Base-by-base conservation (phyloP, 2,329 filamentous ascomycete species). In the Aspergillus luchuensis region DNA sequence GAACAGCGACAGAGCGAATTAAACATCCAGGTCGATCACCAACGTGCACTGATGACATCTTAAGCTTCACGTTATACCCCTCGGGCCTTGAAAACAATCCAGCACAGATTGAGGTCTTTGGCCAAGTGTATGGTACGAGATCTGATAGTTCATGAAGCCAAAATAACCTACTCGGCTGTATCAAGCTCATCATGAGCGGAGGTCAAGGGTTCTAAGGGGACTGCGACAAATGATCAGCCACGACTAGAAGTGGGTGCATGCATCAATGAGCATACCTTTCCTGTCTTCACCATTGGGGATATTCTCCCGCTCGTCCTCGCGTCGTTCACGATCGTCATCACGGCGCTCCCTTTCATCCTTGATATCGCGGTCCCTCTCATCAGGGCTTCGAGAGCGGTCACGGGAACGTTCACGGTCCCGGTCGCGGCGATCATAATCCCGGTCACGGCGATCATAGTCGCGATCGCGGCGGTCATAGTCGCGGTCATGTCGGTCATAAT, bases 101-200 rank as follows among this genome's bases (percentile, higher is more conserved):
- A 17, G 25, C 47, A 30, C 23, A 56, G 19, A 56, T 36, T 39
- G 23, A 55, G n/a, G 25, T 33, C 17, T 23, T 39, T 39, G 30
- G 19, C 50, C 8, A 33, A 5, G 21, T 30, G 17, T 13, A 38
- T 41, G 28, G 19, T 56, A 51, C 23, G 36, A 23, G 41, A 43
- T 45, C 25, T 52, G 45, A 55, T 58, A 41, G 55, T 56, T 61
- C 60, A 59, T 59, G 45, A 49, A 52, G 63, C 65, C 61, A 66
- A 69, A 60, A 64, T 57, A 66, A 76, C 73, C 76, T 83, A 88
- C 81, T 98, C 95, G 72, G 93, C 94, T 74, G 95, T 93, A 78
- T 99, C 95, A 75, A 98, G 86, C 74, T 99, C 95, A 77, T 99
- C 95, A 73, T 97, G 92, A 70, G 88, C 89, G 65, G 91, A 89